phyloP scores from a whole-genome alignment of 2,329 filamentous ascomycete species.

The Aaosphaeria arxii region DNA sequence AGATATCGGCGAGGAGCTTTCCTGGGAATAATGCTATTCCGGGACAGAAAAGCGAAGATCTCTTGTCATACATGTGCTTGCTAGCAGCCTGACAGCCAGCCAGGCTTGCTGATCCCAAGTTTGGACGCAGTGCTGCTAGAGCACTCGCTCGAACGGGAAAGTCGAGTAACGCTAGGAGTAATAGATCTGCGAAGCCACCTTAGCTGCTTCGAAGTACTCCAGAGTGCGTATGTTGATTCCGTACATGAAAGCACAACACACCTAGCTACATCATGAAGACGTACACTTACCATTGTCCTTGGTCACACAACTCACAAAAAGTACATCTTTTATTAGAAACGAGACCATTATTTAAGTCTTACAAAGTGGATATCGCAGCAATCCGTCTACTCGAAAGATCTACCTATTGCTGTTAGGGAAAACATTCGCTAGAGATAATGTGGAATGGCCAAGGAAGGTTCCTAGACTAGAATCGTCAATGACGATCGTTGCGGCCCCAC shows the following conservation, averaged over 20 bases:
- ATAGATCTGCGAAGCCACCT: slow-evolving; percentile 8
- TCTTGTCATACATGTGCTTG: slow-evolving; percentile 8
- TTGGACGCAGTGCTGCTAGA: neutral
- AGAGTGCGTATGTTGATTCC: no score
- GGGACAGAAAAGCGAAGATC: neutral
- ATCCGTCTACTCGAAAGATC: no score
- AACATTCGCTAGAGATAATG: no score
- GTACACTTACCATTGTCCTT: no score
- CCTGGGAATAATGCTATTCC: no score
- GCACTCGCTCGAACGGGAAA: slow-evolving; percentile 1
- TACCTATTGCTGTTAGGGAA: no score
- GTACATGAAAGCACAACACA: no score
- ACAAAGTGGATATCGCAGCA: no score
- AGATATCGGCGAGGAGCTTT: no score
- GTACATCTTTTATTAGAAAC: neutral
- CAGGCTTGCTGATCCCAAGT: slow-evolving; percentile 9
- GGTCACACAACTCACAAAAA: neutral
- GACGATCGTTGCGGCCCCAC: slow-evolving; percentile 2
- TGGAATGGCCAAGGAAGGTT: no score
- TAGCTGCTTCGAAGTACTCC: neutral
- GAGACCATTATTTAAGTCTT: neutral
- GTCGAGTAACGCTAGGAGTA: slow-evolving; percentile 6
- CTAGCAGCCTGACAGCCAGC: slow-evolving; percentile 13
- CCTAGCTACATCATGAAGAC: no score
- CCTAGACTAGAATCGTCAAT: neutral